These are phyloP conservation scores for Diplodia intermedia DNA, from an alignment of 2,329 filamentous ascomycete species.

Conservation along the genomic window DNA sequence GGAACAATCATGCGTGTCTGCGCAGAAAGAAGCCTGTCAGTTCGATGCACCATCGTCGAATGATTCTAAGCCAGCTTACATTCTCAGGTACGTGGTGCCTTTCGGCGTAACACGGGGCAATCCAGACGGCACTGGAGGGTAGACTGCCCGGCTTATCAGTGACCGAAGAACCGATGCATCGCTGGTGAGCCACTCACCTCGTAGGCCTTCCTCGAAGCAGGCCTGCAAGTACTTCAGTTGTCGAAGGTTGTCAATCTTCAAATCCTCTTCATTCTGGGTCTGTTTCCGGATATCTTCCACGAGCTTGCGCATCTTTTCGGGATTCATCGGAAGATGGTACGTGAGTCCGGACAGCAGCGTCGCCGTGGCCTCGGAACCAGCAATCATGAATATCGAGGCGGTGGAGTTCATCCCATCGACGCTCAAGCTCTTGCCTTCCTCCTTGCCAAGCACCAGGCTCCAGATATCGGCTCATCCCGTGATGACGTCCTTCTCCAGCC, in stretches of 20 bases:
- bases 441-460: conserved; percentile 46
- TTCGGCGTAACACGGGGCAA: conserved; percentile 45
- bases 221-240: conserved; percentile 49
- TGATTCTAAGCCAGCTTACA: conserved; percentile 32
- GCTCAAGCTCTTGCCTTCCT: conserved; percentile 38
- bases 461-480: conserved; percentile 45
- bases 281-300: conserved; percentile 41
- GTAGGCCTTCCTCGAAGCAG: conserved; percentile 51
- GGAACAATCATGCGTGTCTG: conserved; percentile 24
- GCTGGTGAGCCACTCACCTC: conserved; percentile 32
- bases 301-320: conserved; percentile 40
- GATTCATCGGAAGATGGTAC: conserved; percentile 43
- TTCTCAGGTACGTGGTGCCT: conserved; percentile 45
- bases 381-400: conserved; percentile 49
- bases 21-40: neutral
- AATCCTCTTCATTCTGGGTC: conserved; percentile 43
- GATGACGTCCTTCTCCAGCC: conserved; percentile 35
- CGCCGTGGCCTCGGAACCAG: conserved; percentile 56
- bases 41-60: neutral
- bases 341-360: conserved; percentile 50
- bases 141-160: conserved; percentile 38
- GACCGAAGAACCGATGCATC: neutral
- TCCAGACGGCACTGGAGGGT: conserved; percentile 49
- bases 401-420: conserved; percentile 46
- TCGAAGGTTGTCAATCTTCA: conserved; percentile 43